Conservation (phyloP, 345 rosid genomes). For the Citrus glauca region DNA sequence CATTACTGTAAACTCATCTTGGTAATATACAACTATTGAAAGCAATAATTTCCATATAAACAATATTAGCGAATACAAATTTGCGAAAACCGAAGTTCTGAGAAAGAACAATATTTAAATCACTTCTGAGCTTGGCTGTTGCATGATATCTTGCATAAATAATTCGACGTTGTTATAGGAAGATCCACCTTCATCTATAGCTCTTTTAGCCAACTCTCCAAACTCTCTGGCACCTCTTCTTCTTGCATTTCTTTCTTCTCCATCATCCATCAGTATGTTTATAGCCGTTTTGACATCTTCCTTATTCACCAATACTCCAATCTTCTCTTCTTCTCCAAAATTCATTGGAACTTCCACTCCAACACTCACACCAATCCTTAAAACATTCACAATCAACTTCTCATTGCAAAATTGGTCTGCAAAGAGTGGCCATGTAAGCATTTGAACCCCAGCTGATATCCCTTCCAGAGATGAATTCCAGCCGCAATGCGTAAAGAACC, state of each 20-base stretch:
- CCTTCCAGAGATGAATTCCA: constrained; percentile 16
- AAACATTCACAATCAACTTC: constrained; percentile 4
- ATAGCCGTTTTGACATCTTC: not conserved
- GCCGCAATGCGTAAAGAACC: constrained; percentile 29
- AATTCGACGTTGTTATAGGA: not conserved
- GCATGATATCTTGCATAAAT: not conserved
- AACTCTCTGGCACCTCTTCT: not conserved
- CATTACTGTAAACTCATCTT: too few relatives aligned
- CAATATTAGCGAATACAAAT: too few relatives aligned
- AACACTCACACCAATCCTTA: not conserved
- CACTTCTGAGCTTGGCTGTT: not conserved
- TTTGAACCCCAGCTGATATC: constrained; percentile 10
- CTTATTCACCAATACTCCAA: not conserved
- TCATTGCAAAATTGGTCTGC: constrained; percentile 26
- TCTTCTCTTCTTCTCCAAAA: not conserved
- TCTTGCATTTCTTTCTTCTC: not conserved
- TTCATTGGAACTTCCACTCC: not conserved
- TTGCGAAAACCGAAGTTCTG: too few relatives aligned
- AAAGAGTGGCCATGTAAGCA: constrained; percentile 25
- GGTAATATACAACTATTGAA: too few relatives aligned
- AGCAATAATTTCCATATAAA: too few relatives aligned
- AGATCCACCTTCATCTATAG: not conserved
- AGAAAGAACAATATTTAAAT: not conserved
- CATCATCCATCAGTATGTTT: not conserved
- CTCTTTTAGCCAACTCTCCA: not conserved